Base-by-base conservation (phyloP, 2,329 filamentous ascomycete species). In the Huntiella decipiens region DNA sequence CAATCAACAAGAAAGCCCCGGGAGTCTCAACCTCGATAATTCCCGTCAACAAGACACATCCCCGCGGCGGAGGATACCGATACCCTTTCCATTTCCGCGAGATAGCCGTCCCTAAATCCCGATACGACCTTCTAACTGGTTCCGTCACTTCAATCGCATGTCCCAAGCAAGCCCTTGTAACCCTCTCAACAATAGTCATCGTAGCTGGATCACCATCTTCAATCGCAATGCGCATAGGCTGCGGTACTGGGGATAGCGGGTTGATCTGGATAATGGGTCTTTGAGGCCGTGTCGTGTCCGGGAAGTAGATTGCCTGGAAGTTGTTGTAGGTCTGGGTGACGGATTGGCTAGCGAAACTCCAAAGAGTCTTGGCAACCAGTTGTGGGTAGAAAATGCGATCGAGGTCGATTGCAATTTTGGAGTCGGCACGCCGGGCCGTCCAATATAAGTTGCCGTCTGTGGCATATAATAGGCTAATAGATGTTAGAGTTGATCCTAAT, bases 41-140 rank as follows among this genome's bases (percentile, higher is more conserved):
- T 0, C 70, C 70, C 8, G 60, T 62, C 1, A 72, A 57, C 3
- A 57, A 51, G 15, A 73, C 57, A 37, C 61, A 61, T 3, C 70
- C 70, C 6, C 63, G 58, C 2, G 68, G 67, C 2, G 67, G 66
- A 15, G 59, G 55, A 4, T 56, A 53, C 12, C 50, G 52, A 12
- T 61, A 53, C 1, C 57, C 57, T 16, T 51, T 56, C 64, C 65
- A 70, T 2, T 54, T 62, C 49, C 65, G 45, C 12, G 43, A 31
- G 13, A 54, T 46, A 7, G 51, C 53, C 41, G 38, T 46, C 28
- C 43, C 37, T 19, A 53, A 44, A 33, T 51, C 50, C 8, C 50
- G 44, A 13, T 43, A 51, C 13, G 51, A 50, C 2, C 43, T 49
- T 11, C 44, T 45, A 12, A 51, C 51, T 5, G 51, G 51, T 12